Conservation (phyloP, 2,329 filamentous ascomycete species). For the Nemania sp. region DNA sequence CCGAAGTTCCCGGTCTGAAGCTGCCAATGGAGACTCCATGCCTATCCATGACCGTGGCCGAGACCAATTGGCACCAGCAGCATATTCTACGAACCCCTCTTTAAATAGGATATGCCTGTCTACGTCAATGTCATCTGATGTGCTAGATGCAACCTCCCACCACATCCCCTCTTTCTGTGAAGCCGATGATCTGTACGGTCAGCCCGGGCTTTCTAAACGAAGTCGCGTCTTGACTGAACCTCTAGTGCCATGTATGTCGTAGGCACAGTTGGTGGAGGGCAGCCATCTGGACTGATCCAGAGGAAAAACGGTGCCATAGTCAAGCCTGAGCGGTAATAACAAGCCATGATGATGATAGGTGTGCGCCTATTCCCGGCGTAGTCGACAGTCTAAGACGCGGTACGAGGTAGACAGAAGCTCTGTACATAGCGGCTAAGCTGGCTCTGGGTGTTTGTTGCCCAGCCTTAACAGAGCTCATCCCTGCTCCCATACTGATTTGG, state of each 20-base stretch:
- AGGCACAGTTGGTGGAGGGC: slow-evolving; percentile 6
- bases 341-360: neutral
- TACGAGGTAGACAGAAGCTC: too few relatives aligned
- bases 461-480: slow-evolving; percentile 32
- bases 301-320: neutral
- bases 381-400: neutral
- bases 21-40: slow-evolving; percentile 29
- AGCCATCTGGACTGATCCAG: neutral
- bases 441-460: slow-evolving; percentile 38
- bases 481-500: slow-evolving; percentile 9
- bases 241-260: neutral
- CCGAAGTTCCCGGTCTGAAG: slow-evolving; percentile 19
- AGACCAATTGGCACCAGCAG: slow-evolving; percentile 25
- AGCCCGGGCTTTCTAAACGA: slow-evolving; percentile 20
- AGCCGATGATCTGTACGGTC: slow-evolving; percentile 19
- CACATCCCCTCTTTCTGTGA: slow-evolving; percentile 20
- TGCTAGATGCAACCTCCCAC: slow-evolving; percentile 33
- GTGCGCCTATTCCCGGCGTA: neutral
- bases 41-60: slow-evolving; percentile 11
- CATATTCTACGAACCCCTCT: slow-evolving; percentile 26
- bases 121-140: slow-evolving; percentile 36
- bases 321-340: neutral
- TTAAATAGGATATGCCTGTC: slow-evolving; percentile 30
- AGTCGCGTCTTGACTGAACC: neutral
- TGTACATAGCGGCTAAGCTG: slow-evolving; percentile 11